A percentile compares a stretch with the other conserved stretches of the same genome.
Evolutionary conservation across 306 rosid species (phyloP).

Genomic region (Sphenostylis stenocarpa): DNA sequence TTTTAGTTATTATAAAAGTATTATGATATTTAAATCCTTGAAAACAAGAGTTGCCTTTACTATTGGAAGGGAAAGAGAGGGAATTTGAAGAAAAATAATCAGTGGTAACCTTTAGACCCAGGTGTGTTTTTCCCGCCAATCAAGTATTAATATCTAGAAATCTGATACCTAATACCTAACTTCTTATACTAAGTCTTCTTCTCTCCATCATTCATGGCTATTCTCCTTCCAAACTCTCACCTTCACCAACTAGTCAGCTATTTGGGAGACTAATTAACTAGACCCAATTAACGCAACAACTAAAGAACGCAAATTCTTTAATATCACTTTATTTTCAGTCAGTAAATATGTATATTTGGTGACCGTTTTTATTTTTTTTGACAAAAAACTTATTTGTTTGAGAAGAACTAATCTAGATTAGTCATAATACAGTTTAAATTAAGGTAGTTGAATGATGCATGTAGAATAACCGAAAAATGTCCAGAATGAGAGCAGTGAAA

Average conservation of each 20-base stretch:
- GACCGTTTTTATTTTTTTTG: background rate
- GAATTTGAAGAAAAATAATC: background rate
- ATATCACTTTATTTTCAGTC: background rate
- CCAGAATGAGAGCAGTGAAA: background rate
- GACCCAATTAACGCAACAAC: background rate
- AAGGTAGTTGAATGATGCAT: background rate
- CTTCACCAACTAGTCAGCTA: background rate
- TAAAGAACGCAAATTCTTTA: background rate
- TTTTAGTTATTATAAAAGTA: too few relatives aligned
- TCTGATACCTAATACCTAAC: background rate
- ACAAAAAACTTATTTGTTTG: background rate
- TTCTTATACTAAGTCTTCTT: slow-evolving; percentile 5
- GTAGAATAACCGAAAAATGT: background rate
- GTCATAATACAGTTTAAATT: background rate
- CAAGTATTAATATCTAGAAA: background rate
- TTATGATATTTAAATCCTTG: too few relatives aligned
- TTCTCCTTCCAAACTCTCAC: background rate
- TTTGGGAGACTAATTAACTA: background rate
- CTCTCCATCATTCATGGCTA: slow-evolving; percentile 19
- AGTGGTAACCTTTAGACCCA: background rate
- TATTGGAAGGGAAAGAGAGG: background rate
- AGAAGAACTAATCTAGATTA: too few relatives aligned
- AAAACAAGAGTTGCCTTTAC: too few relatives aligned
- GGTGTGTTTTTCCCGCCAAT: background rate
- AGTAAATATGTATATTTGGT: background rate